Evolutionary conservation across 2,329 filamentous ascomycete species (phyloP).

Genomic region (Aspergillus costaricaensis): DNA sequence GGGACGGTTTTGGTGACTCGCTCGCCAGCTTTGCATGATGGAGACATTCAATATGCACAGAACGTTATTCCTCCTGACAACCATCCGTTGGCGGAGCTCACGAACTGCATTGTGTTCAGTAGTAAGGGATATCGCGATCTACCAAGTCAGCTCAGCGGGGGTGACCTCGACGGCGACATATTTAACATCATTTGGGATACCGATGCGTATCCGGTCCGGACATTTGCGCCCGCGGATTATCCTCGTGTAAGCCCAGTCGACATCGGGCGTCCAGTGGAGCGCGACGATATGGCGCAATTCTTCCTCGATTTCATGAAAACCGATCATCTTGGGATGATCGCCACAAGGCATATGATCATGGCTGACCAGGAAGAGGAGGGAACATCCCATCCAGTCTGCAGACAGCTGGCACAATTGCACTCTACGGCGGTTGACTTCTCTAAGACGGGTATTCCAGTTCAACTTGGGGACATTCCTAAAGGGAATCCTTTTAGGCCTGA

Average conservation of each 20-base stretch:
- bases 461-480: slow-evolving; percentile 48
- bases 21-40: slow-evolving; percentile 79
- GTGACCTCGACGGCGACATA: slow-evolving; percentile 80
- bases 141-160: slow-evolving; percentile 75
- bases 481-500: slow-evolving; percentile 51
- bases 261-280: slow-evolving; percentile 62
- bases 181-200: slow-evolving; percentile 78
- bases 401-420: slow-evolving; percentile 62
- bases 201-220: slow-evolving; percentile 44
- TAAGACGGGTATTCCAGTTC: slow-evolving; percentile 67
- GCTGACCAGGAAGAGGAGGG: slow-evolving; percentile 60
- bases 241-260: slow-evolving; percentile 57
- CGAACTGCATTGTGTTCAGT: slow-evolving; percentile 79
- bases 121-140: slow-evolving; percentile 70
- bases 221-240: slow-evolving; percentile 69
- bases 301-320: slow-evolving; percentile 77
- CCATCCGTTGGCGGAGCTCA: slow-evolving; percentile 63
- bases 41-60: slow-evolving; percentile 69
- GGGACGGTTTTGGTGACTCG: slow-evolving; percentile 65
- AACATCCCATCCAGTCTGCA: slow-evolving; percentile 55
- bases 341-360: slow-evolving; percentile 63
- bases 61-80: slow-evolving; percentile 60
- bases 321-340: slow-evolving; percentile 67
- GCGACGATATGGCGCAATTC: slow-evolving; percentile 73
- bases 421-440: slow-evolving; percentile 75